Evolutionary conservation across 345 rosid genomes (phyloP).

Genomic region (Gossypium thurberi): DNA sequence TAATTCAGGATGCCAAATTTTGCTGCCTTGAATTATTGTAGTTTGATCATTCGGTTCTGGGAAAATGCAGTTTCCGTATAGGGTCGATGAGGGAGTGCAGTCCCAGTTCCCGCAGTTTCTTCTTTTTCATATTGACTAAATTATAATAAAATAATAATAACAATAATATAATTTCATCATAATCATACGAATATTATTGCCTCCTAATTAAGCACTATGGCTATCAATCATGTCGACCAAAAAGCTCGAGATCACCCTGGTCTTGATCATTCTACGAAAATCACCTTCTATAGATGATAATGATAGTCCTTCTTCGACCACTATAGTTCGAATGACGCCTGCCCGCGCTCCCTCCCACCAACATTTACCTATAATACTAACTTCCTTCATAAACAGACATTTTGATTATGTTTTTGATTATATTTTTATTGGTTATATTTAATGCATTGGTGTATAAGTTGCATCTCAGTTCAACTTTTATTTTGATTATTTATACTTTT

Average conservation of each 20-base stretch:
- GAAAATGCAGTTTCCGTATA: slow-evolving; percentile 30
- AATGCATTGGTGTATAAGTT: too few species aligned
- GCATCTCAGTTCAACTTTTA: too few species aligned
- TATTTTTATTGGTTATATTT: too few species aligned
- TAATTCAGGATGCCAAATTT: slow-evolving; percentile 17
- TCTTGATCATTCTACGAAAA: neutral
- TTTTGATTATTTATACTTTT: too few species aligned
- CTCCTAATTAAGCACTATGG: slow-evolving; percentile 61
- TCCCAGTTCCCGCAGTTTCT: slow-evolving; percentile 5
- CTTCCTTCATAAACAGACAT: too few species aligned
- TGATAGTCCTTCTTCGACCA: slow-evolving; percentile 3
- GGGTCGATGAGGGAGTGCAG: slow-evolving; percentile 34
- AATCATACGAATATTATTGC: slow-evolving; percentile 42
- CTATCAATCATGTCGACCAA: slow-evolving; percentile 53
- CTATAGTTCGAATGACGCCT: neutral
- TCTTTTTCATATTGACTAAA: neutral
- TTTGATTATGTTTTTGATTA: too few species aligned
- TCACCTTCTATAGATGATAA: slow-evolving; percentile 20
- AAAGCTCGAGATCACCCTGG: slow-evolving; percentile 28
- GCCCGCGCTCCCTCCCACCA: neutral
- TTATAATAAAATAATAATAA: neutral
- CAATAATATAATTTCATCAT: neutral
- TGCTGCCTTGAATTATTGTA: slow-evolving; percentile 8
- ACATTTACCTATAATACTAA: too few species aligned
- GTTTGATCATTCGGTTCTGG: slow-evolving; percentile 25